Conservation (phyloP, 2,329 filamentous ascomycete species). For the Orbilia ellipsospora region DNA sequence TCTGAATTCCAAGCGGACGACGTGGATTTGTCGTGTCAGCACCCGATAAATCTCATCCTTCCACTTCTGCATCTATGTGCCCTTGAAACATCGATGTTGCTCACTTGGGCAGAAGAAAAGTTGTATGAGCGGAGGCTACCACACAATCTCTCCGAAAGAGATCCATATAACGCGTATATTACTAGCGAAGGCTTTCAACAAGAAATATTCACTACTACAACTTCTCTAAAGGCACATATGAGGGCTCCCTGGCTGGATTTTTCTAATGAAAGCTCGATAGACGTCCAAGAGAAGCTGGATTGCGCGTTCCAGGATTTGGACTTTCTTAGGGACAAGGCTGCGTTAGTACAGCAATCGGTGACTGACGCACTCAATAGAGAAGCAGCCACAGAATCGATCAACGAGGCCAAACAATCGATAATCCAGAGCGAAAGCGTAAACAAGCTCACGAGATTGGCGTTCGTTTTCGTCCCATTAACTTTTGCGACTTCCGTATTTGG, state of each 20-base stretch:
- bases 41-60: conserved; percentile 49
- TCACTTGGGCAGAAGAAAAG: conserved; percentile 54
- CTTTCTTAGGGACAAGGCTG: conserved; percentile 46
- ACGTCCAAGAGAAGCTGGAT: conserved; percentile 34
- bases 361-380: conserved; percentile 50
- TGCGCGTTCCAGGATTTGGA: conserved; percentile 46
- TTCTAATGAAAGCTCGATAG: conserved; percentile 14
- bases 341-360: conserved; percentile 42
- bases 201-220: conserved; percentile 53
- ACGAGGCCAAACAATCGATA: conserved; percentile 59
- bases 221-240: conserved; percentile 49
- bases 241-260: conserved; percentile 38
- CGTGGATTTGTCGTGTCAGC: conserved; percentile 34
- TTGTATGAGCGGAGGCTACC: conserved; percentile 46
- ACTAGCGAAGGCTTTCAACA: conserved; percentile 53
- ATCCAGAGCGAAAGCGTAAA: conserved; percentile 61
- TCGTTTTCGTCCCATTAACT: conserved; percentile 65
- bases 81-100: conserved; percentile 47
- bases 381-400: conserved; percentile 50
- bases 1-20: conserved; percentile 43
- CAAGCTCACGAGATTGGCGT: conserved; percentile 64
- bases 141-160: conserved; percentile 43
- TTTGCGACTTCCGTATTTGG: conserved; percentile 64
- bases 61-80: conserved; percentile 45
- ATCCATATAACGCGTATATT: conserved; percentile 53